Evolutionary conservation across 331 rosid species (phyloP), one percentile per base, ranked within the genome.

Genomic region (Quercus lobata): DNA sequence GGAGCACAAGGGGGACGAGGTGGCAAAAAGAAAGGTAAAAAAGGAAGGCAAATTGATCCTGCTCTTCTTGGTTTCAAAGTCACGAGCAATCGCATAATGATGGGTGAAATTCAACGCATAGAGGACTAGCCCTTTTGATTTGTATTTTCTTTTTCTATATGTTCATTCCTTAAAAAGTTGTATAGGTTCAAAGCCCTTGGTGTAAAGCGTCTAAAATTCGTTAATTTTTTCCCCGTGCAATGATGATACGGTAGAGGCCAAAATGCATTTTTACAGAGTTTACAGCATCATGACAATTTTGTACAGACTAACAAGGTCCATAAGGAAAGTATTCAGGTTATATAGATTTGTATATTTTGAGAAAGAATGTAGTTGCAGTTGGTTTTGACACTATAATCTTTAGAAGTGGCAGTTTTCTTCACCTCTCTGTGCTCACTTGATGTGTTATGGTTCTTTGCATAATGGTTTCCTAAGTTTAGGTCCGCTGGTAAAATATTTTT

Each of bases 1-100:
- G 87, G 89, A 53, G 57, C 65, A 55, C 92, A 86, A 52, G 86
- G 83, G 52, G 82, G 85, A 58, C 86, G 89, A 57, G 75, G 89
- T 34, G 89, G 89, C 68, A 89, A 84, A 79, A 89, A 73, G 90
- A 89, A 89, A 57, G 92, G 92, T 27, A 89, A 85, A 78, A 89
- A 89, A 73, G 89, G 88, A 78, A 81, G 83, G 81, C 92, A 87
- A 83, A 87, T 89, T 17, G 89, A 89, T 63, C 90, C 92, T 0
- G 84, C 92, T 7, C 88, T 89, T 53, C 92, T 89, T 7, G 92
- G 92, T 32, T 89, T 89, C 74, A 89, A 87, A 77, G 90, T 89
- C 24, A 82, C 89, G 32, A 89, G 90, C 79, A 89, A 78, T 25
- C 90, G 92, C 21, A 89, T 89, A 15, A 86, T 87, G 90, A 89